These are phyloP conservation scores for Mediolabrus comicus DNA, from an alignment of 108 stramenopile species.

Conservation along the genomic window DNA sequence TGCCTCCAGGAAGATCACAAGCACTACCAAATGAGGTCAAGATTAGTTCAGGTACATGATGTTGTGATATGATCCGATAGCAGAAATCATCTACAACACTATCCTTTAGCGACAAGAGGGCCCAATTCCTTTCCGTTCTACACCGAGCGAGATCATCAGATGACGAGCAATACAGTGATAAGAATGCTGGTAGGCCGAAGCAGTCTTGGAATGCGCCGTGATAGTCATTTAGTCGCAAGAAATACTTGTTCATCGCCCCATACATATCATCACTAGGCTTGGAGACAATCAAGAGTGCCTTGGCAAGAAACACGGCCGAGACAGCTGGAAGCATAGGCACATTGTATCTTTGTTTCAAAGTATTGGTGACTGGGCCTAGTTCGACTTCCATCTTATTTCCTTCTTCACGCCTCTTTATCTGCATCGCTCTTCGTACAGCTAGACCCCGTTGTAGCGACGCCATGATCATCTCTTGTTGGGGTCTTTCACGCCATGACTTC, in stretches of 20 bases:
- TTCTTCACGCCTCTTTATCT: slow-evolving; percentile 23
- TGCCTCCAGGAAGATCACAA: slow-evolving; percentile 23
- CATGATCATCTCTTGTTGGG: slow-evolving; percentile 78
- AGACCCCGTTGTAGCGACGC: slow-evolving; percentile 72
- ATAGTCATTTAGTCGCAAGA: slow-evolving; percentile 59
- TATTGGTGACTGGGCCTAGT: slow-evolving; percentile 1
- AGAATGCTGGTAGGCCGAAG: slow-evolving; percentile 73
- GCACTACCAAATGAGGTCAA: slow-evolving; percentile 59
- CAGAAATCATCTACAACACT: slow-evolving; percentile 63
- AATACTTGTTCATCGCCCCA: slow-evolving; percentile 73
- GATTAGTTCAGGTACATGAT: slow-evolving; percentile 78
- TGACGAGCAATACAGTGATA: slow-evolving; percentile 78
- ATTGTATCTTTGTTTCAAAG: neutral
- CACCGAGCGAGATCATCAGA: slow-evolving; percentile 52
- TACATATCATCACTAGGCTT: slow-evolving; percentile 75
- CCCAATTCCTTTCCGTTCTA: slow-evolving; percentile 71
- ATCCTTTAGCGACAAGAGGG: slow-evolving; percentile 62
- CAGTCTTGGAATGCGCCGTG: slow-evolving; percentile 83
- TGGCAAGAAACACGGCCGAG: slow-evolving; percentile 72
- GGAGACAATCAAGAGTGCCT: slow-evolving; percentile 58
- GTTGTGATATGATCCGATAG: slow-evolving; percentile 58
- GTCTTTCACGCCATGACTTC: slow-evolving; percentile 71
- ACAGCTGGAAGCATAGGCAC: slow-evolving; percentile 60
- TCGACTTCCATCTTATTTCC: neutral
- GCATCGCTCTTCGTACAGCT: slow-evolving; percentile 38